These are phyloP conservation scores for Exophiala lecanii-corni DNA, from an alignment of 2,329 filamentous ascomycete genomes.

Conservation along the genomic window DNA sequence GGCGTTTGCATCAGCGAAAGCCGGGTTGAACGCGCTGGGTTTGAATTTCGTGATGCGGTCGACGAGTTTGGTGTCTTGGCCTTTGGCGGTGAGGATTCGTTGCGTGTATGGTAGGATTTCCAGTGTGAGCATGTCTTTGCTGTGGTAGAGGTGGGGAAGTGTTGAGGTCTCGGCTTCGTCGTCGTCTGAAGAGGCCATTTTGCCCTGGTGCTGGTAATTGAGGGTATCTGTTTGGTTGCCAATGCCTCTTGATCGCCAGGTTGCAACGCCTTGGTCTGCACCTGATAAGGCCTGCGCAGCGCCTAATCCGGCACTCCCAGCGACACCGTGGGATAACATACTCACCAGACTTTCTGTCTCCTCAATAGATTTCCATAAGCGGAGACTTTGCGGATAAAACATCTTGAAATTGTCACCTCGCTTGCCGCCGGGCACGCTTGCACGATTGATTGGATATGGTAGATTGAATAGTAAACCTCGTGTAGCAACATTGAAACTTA, in stretches of 20 bases:
- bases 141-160: conserved; percentile 40
- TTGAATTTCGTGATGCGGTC: conserved; percentile 63
- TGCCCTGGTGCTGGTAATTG: no score
- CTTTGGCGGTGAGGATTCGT: conserved; percentile 48
- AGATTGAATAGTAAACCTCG: conserved; percentile 80
- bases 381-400: conserved; percentile 83
- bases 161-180: conserved; percentile 1
- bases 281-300: conserved; percentile 8
- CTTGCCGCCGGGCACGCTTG: conserved; percentile 36
- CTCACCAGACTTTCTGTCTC: conserved; percentile 73
- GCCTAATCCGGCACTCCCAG: conserved; percentile 35
- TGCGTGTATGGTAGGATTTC: conserved; percentile 84
- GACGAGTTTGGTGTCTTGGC: conserved; percentile 50
- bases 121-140: conserved; percentile 69
- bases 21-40: conserved; percentile 10
- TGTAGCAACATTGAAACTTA: conserved; percentile 86
- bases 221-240: conserved; percentile 1
- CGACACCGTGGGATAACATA: conserved; percentile 57
- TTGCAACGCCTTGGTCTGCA: conserved; percentile 31
- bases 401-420: conserved; percentile 69
- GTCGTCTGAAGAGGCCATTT: no score
- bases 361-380: conserved; percentile 77
- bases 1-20: conserved; percentile 44
- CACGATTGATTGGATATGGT: conserved; percentile 74
- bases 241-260: conserved; percentile 26